Base-by-base conservation (phyloP, 2,329 filamentous ascomycete species). In the Aspergillus sp. region DNA sequence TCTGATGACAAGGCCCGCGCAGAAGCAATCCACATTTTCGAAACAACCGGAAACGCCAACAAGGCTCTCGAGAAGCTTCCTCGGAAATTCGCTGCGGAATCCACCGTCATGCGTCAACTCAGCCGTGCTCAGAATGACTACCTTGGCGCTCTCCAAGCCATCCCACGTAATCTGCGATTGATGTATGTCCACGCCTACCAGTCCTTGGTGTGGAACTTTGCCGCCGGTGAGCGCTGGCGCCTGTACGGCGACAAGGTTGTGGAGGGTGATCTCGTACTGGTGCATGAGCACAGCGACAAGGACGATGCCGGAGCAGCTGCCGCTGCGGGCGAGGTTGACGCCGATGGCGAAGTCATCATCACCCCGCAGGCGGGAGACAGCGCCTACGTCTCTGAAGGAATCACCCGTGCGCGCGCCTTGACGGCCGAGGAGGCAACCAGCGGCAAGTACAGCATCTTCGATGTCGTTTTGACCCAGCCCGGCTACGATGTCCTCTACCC, bases 101-200 rank as follows among this genome's bases (percentile, higher is more conserved):
- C 81, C 17, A 85, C 85, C 66, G 84, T 99, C 67, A 90, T 99
- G 62, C 86, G 88, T 58, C 91, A 96, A 69, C 85, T 98, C 21
- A 79, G 80, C 58, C 70, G 72, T 25, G 60, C 82, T 21, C 78
- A 78, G 41, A 84, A 83, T 47, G 94, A 99, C 76, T 95, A 87
- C 73, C 84, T 91, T 61, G 93, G 93, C 23, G 92, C 95, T 0
- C 78, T 99, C 55, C 85, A 89, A 71, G 84, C 85, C 57, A 93
- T 99, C 63, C 90, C 90, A 23, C 85, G 93, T 17, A 91, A 91
- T 52, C 82, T 98, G 69, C 87, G 92, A 47, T 86, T 92, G 60
- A 97, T 99, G 90, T 99, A 98, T 73, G 89, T 97, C 15, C 95
- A 99, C 75, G 94, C 95, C 5, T 98, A 97, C 77, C 95, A 99